Evolutionary conservation across 2,329 filamentous ascomycete genomes (phyloP), one percentile per base, ranked within the genome.

Genomic region (Fusarium veterinarium): DNA sequence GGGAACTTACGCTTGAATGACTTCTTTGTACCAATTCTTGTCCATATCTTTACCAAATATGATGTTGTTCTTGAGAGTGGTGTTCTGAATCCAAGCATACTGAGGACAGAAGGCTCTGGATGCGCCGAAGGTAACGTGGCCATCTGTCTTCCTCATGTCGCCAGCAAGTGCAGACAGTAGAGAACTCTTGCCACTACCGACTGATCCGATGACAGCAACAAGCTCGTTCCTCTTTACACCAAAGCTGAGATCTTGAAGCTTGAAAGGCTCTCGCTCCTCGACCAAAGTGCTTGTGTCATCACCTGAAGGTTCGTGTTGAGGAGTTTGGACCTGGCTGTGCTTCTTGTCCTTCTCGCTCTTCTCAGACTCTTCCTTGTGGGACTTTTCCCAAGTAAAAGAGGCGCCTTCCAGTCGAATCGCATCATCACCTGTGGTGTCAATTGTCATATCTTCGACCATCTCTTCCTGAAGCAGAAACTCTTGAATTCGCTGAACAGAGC

Each of bases 31-130:
- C 95, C 95, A 97, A 6, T 85, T 83, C 64, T 87, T 87, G 58
- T 97, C 87, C 83, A 92, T 89, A 0, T 90, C 88, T 75, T 94
- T 95, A 16, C 95, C 95, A 77, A 98, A 98, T 1, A 94, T 83
- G 66, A 99, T 97, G 77, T 99, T 99, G 38, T 97, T 90, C 69
- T 90, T 91, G 7, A 98, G 89, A 1, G 92, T 93, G 0, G 94
- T 88, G 78, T 98, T 98, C 79, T 98, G 95, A 53, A 99, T 97
- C 96, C 96, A 99, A 0, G 96, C 94, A 78, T 97, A 97, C 79
- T 99, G 95, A 0, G 95, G 95, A 74, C 96, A 98, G 77, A 97
- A 98, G 0, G 95, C 94, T 69, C 95, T 88, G 6, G 91, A 91
- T 0, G 94, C 94, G 44, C 95, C 93, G 75, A 96, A 88, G 0